These are phyloP conservation scores for Apiotrichum brassicae DNA, from an alignment of 1,284 basidiomycete species.

Conservation along the genomic window DNA sequence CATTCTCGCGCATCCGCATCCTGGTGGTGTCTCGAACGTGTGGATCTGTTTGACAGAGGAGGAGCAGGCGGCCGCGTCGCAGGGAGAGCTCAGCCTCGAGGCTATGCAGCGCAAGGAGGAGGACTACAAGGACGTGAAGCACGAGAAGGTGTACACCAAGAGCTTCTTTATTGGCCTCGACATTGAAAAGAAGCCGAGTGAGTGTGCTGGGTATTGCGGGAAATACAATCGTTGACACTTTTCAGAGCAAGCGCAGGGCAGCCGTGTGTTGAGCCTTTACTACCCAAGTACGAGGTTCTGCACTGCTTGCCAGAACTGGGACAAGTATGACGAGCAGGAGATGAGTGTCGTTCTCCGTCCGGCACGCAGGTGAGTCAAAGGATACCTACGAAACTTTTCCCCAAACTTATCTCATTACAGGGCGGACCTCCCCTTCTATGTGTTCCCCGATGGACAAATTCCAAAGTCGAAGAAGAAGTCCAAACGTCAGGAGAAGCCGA, in stretches of 20 bases:
- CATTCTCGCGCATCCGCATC: slow-evolving; percentile 86
- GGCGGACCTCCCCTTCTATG: slow-evolving; percentile 39
- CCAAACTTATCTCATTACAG: slow-evolving; percentile 13
- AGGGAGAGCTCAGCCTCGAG: slow-evolving; percentile 71
- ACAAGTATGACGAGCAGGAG: slow-evolving; percentile 81
- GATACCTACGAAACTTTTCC: background rate
- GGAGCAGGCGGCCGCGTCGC: slow-evolving; percentile 81
- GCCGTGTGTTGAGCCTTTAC: slow-evolving; percentile 83
- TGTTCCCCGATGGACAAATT: slow-evolving; percentile 40
- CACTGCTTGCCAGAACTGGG: slow-evolving; percentile 93
- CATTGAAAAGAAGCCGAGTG: slow-evolving; percentile 85
- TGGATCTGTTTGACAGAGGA: slow-evolving; percentile 77
- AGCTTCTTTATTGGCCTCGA: slow-evolving; percentile 95
- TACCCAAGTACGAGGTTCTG: slow-evolving; percentile 95
- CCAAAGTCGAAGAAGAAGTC: slow-evolving; percentile 44
- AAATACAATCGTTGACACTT: slow-evolving; percentile 22
- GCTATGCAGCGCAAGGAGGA: slow-evolving; percentile 68
- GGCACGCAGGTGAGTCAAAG: slow-evolving; percentile 78
- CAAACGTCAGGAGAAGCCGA: slow-evolving; percentile 36
- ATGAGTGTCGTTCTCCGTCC: slow-evolving; percentile 95
- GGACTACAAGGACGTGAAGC: slow-evolving; percentile 72
- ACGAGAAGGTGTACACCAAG: slow-evolving; percentile 77
- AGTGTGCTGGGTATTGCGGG: no score
- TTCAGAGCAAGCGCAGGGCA: slow-evolving; percentile 38
- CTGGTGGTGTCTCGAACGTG: slow-evolving; percentile 86